Evolutionary conservation across 2,329 filamentous ascomycete genomes (phyloP).

Genomic region (Stemphylium beticola): DNA sequence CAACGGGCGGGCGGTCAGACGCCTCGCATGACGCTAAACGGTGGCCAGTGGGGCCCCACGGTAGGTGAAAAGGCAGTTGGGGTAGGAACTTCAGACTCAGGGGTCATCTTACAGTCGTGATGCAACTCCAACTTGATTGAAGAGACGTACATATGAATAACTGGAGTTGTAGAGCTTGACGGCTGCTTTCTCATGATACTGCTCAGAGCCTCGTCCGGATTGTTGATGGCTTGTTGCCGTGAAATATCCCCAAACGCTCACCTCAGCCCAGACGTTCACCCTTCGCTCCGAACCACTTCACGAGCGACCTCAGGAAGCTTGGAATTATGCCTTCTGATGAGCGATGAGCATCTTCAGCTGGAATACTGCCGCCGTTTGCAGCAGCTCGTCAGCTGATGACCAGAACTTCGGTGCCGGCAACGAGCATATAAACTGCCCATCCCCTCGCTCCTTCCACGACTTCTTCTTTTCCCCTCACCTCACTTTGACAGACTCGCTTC

Average conservation of each 20-base stretch:
- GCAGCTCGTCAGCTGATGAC: slow-evolving; percentile 18
- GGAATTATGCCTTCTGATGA: slow-evolving; percentile 9
- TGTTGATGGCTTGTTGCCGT: slow-evolving; percentile 6
- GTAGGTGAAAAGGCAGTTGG: slow-evolving; percentile 14
- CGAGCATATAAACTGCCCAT: slow-evolving; percentile 16
- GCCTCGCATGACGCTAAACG: slow-evolving; percentile 9
- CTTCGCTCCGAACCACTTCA: slow-evolving; percentile 4
- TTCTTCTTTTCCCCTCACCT: slow-evolving; percentile 16
- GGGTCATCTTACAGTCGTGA: slow-evolving; percentile 19
- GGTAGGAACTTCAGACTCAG: slow-evolving; percentile 21
- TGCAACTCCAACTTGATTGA: slow-evolving; percentile 23
- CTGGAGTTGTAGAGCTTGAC: slow-evolving; percentile 28
- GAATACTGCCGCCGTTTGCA: slow-evolving; percentile 14
- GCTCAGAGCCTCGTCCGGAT: slow-evolving; percentile 1
- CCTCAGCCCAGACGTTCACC: slow-evolving; percentile 3
- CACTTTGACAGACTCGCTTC: slow-evolving; percentile 16
- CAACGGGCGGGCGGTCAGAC: slow-evolving; percentile 18
- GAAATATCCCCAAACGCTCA: not conserved
- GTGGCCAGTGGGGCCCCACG: slow-evolving; percentile 12
- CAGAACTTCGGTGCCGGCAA: not conserved
- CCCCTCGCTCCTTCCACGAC: slow-evolving; percentile 20
- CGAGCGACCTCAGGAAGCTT: not conserved
- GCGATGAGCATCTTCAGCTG: slow-evolving; percentile 13
- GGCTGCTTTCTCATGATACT: slow-evolving; percentile 24
- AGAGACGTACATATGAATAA: not conserved